Base-by-base conservation (phyloP, 495 filamentous ascomycete genomes). In the Talaromyces adpressus region DNA sequence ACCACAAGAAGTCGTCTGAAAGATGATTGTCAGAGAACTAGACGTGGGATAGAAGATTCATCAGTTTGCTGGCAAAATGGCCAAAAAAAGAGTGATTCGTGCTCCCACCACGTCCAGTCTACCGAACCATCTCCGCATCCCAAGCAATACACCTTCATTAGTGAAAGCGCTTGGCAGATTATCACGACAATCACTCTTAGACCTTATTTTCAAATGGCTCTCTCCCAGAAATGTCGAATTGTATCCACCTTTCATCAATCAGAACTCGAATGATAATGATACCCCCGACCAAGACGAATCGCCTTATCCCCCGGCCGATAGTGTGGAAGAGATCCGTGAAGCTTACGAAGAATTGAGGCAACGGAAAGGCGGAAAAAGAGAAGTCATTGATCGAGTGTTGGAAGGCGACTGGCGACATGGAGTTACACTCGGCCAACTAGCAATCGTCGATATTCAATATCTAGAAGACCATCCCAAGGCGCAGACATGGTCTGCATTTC, bases 381-480 rank as follows among this genome's bases (percentile, higher is more conserved):
- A 96, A 69, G 82, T 93, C 4, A 76, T 90, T 6, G 89, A 91
- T 67, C 81, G 90, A 30, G 87, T 96, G 45, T 66, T 89, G 0
- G 87, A 92, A 63, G 89, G 89, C 51, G 91, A 96, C 71, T 96
- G 91, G 91, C 80, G 90, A 22, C 81, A 86, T 58, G 91, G 91
- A 1, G 76, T 95, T 22, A 87, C 83, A 1, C 74, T 96, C 16
- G 90, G 89, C 65, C 89, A 92, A 69, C 77, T 93, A 4, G 91
- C 89, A 56, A 92, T 91, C 81, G 86, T 87, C 16, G 91, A 95
- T 67, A 74, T 91, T 14, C 88, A 89, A 64, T 79, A 91, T 69
- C 78, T 93, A n/a, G 84, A 92, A 66, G 88, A 92, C 68, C 88
- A 91, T 66, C 88, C 89, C 0, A 78, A 82, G 2, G 81, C 82